Evolutionary conservation across 2,329 filamentous ascomycete genomes (phyloP).

Genomic region (Nemania bipapillata): DNA sequence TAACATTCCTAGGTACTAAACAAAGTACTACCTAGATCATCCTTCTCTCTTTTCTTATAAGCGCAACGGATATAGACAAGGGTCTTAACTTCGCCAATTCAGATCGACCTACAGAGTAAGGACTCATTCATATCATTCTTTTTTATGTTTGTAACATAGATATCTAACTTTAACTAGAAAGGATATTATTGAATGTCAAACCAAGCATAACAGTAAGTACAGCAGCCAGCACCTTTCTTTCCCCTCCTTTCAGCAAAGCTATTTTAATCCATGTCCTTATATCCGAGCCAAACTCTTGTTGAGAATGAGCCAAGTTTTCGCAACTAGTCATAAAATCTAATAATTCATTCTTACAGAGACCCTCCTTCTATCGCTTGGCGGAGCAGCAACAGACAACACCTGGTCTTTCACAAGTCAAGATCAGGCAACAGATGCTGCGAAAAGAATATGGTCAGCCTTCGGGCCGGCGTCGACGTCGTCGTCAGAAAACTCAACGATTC

Average conservation of each 20-base stretch:
- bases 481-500: conserved; percentile 53
- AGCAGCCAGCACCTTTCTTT: too few relatives aligned
- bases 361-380: conserved; percentile 77
- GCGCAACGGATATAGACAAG: conserved; percentile 59
- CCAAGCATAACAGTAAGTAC: conserved; percentile 58
- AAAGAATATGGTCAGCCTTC: conserved; percentile 76
- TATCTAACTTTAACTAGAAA: conserved; percentile 47
- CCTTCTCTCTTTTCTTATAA: conserved; percentile 70
- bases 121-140: conserved; percentile 8
- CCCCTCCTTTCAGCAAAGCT: not conserved
- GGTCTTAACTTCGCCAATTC: conserved; percentile 73
- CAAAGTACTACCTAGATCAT: conserved; percentile 65
- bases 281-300: not conserved
- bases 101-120: conserved; percentile 70
- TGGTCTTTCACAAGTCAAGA: conserved; percentile 67
- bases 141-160: not conserved
- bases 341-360: conserved; percentile 58
- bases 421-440: conserved; percentile 66
- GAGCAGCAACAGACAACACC: conserved; percentile 69
- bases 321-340: not conserved
- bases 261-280: not conserved
- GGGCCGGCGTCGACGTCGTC: conserved; percentile 64
- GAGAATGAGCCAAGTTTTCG: too few relatives aligned
- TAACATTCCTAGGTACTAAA: not conserved
- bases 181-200: conserved; percentile 70